These are phyloP conservation scores for Ustilago lituana DNA, from an alignment of 1,284 basidiomycete genomes.

Conservation along the genomic window DNA sequence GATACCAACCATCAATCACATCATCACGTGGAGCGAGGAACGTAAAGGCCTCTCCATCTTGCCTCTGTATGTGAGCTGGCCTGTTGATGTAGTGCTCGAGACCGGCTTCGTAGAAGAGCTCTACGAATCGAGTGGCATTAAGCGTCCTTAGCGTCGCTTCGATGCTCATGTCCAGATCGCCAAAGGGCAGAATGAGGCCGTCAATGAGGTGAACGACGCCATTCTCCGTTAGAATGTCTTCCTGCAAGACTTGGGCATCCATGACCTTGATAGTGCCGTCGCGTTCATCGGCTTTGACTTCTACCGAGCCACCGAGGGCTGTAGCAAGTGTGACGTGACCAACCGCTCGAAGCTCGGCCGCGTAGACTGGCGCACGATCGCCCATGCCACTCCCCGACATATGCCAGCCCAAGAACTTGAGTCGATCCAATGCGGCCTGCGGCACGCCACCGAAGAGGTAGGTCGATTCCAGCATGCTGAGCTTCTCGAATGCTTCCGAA, in stretches of 20 bases:
- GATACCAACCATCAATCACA: constrained; percentile 71
- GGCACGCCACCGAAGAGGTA: constrained; percentile 54
- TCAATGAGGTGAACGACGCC: constrained; percentile 87
- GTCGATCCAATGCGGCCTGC: constrained; percentile 53
- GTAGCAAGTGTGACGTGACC: constrained; percentile 44
- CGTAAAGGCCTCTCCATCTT: constrained; percentile 57
- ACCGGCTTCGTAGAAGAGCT: constrained; percentile 78
- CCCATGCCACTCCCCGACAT: constrained; percentile 57
- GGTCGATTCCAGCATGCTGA: constrained; percentile 48
- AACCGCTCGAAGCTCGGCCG: constrained; percentile 19
- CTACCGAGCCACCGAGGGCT: constrained; percentile 56
- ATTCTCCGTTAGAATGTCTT: constrained; percentile 64
- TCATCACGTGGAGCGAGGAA: constrained; percentile 87
- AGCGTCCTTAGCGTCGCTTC: constrained; percentile 91
- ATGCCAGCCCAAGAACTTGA: constrained; percentile 64
- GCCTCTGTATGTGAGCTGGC: constrained; percentile 34
- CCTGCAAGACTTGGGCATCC: constrained; percentile 46
- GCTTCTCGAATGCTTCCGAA: constrained; percentile 77
- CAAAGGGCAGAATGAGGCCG: constrained; percentile 80
- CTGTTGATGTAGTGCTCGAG: constrained; percentile 70
- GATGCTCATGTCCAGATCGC: constrained; percentile 81
- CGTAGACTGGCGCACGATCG: constrained; percentile 55
- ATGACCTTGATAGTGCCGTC: constrained; percentile 32
- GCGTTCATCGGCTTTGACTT: constrained; percentile 24
- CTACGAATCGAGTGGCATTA: constrained; percentile 89